phyloP scores from a whole-genome alignment of 495 filamentous ascomycete species.

The Aspergillus indologenus region DNA sequence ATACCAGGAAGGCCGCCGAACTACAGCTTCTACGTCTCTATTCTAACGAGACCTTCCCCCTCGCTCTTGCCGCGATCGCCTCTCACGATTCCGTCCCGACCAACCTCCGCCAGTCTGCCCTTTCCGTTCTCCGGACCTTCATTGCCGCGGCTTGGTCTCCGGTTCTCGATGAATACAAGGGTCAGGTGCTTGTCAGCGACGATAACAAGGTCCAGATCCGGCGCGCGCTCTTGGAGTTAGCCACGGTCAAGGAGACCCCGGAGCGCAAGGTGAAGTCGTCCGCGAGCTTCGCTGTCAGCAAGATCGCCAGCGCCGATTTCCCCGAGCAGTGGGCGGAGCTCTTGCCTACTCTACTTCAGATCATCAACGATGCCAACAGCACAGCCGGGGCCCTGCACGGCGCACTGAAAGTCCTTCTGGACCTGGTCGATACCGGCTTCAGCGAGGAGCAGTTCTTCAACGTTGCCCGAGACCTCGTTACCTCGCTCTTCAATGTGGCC shows the following conservation, averaged over 20 bases:
- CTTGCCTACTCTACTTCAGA: conserved; percentile 71
- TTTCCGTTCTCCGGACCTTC: conserved; percentile 76
- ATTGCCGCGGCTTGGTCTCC: conserved; percentile 77
- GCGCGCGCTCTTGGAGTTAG: conserved; percentile 65
- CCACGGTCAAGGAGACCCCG: conserved; percentile 62
- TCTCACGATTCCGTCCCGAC: conserved; percentile 64
- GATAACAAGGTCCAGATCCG: conserved; percentile 70
- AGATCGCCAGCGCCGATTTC: conserved; percentile 91
- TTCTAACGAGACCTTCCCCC: conserved; percentile 66
- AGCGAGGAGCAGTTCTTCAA: conserved; percentile 92
- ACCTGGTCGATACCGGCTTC: conserved; percentile 88
- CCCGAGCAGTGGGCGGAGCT: conserved; percentile 90
- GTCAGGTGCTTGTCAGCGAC: conserved; percentile 58
- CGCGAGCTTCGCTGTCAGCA: conserved; percentile 89
- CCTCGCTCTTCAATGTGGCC: conserved; percentile 76
- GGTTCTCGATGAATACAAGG: conserved; percentile 63
- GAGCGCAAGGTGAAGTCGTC: conserved; percentile 82
- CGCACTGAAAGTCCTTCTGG: conserved; percentile 78
- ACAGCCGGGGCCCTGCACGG: conserved; percentile 80
- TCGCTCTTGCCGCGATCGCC: conserved; percentile 74
- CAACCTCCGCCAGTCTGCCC: conserved; percentile 75
- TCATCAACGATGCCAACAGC: conserved; percentile 63
- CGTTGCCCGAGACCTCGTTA: conserved; percentile 78
- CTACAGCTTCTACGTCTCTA: conserved; percentile 66
- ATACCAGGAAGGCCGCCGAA: conserved; percentile 75